These are phyloP conservation scores for Panaeolus papilionaceus DNA, from an alignment of 768 basidiomycete species.

Conservation along the genomic window DNA sequence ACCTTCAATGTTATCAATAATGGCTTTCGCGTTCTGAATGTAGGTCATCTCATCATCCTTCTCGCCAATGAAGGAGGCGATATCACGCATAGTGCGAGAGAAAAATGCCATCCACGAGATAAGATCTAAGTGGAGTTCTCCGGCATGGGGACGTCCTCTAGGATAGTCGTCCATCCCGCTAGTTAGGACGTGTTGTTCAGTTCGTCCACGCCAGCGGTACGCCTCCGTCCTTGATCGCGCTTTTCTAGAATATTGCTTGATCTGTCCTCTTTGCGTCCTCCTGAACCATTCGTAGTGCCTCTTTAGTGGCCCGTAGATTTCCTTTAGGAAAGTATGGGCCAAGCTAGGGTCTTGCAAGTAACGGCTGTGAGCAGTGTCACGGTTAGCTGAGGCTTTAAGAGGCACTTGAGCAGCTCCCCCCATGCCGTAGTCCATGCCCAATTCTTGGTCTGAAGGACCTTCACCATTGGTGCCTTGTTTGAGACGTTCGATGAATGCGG, in stretches of 20 bases:
- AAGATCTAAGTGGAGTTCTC: slow-evolving; percentile 92
- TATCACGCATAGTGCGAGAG: slow-evolving; percentile 89
- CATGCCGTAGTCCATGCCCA: slow-evolving; percentile 69
- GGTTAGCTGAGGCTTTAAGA: slow-evolving; percentile 36
- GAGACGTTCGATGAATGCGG: slow-evolving; percentile 85
- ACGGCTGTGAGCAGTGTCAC: slow-evolving; percentile 38
- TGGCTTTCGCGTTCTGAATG: slow-evolving; percentile 76
- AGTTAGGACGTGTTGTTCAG: slow-evolving; percentile 86
- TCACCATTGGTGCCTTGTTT: slow-evolving; percentile 40
- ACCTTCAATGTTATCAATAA: slow-evolving; percentile 89
- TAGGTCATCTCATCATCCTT: slow-evolving; percentile 84
- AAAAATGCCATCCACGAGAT: slow-evolving; percentile 99
- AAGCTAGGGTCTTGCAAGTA: slow-evolving; percentile 65
- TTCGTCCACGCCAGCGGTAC: slow-evolving; percentile 94
- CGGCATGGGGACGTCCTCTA: slow-evolving; percentile 84
- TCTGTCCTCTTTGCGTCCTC: slow-evolving; percentile 90
- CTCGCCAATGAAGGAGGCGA: slow-evolving; percentile 87
- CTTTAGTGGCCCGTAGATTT: slow-evolving; percentile 84
- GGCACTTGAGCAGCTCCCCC: slow-evolving; percentile 61
- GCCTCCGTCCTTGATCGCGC: slow-evolving; percentile 89
- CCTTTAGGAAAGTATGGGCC: slow-evolving; percentile 72
- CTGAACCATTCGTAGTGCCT: slow-evolving; percentile 98
- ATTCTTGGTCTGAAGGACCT: slow-evolving; percentile 62
- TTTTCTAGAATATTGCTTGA: slow-evolving; percentile 86
- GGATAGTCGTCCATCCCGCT: slow-evolving; percentile 98